Base-by-base conservation (phyloP, 2,329 filamentous ascomycete genomes). In the Talaromyces sp. region DNA sequence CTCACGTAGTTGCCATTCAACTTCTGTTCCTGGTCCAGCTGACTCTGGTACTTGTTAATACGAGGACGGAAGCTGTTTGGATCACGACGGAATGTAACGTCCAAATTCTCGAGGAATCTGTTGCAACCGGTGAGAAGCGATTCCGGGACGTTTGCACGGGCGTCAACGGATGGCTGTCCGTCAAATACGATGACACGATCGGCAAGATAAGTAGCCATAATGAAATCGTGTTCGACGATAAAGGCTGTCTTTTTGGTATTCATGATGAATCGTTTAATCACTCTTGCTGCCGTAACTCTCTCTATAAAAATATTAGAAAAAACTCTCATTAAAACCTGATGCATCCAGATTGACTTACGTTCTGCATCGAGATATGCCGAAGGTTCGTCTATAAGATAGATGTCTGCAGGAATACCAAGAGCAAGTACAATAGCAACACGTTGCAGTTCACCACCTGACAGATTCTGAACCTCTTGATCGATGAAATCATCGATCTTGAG, bases 231-330 rank as follows among this genome's bases (percentile, higher is more conserved):
- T 87, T 99, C 95, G 76, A 99, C 94, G 69, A 99, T 88, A 77
- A 99, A 99, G 57, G 95, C 95, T 0, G 95, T 99, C 87, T 98
- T 98, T 88, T 98, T 98, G 71, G 92, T 89, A 83, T 99, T 94
- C 95, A 99, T 99, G 79, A 99, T 99, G 85, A 96, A 99, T 68
- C 95, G 90, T 85, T 99, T 99, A 82, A 99, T 99, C 75, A 99
- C 96, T 74, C 93, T 90, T 53, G 94, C 90, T 65, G 93, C 94
- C 70, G 99, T 89, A 74, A 99, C 96, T 90, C 95, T 94, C 81
- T 99, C 61, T 62, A 7, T 40, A 33, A 31, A 5, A 16, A 18
- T 5, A 36, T 59, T 56, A 59, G 57, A 14, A 31, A 40, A 6
- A 30, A 3, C 23, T 33, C 18, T 18, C 4, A 14, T 31, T 40